These are phyloP conservation scores for Flaveria brownii DNA, from an alignment of 129 eudicot species.

Conservation along the genomic window DNA sequence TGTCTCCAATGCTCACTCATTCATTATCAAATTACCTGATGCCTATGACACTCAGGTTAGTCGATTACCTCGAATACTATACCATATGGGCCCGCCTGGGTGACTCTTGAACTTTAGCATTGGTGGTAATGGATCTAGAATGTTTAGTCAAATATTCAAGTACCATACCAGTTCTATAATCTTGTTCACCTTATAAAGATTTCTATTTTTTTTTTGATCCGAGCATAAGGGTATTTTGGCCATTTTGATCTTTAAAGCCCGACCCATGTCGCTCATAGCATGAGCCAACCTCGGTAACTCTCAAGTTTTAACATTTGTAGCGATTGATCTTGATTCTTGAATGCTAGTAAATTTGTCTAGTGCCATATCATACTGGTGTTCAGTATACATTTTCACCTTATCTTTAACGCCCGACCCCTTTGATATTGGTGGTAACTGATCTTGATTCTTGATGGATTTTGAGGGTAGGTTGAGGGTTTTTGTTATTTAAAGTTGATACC, in stretches of 20 bases:
- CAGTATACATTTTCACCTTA: background rate
- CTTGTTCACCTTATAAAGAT: background rate
- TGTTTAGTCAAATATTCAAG: background rate
- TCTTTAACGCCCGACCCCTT: background rate
- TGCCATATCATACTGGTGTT: background rate
- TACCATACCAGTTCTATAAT: background rate
- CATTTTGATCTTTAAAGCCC: background rate
- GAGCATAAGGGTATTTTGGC: background rate
- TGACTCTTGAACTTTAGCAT: conserved; percentile 10
- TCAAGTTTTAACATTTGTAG: conserved; percentile 26
- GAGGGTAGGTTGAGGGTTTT: conserved; percentile 28
- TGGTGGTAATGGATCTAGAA: conserved; percentile 39
- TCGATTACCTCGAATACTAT: background rate
- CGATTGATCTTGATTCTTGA: conserved; percentile 29
- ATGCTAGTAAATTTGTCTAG: background rate
- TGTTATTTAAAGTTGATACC: conserved; percentile 32
- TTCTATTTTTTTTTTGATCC: background rate
- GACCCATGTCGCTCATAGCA: background rate
- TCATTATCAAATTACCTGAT: conserved; percentile 79
- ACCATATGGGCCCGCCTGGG: conserved; percentile 12
- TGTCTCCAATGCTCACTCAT: conserved; percentile 95
- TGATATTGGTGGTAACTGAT: too few species aligned
- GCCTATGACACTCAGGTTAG: conserved; percentile 95
- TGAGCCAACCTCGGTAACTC: conserved; percentile 20
- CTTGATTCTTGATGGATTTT: conserved; percentile 19